These are phyloP conservation scores for Cladophialophora yegresii DNA, from an alignment of 2,329 filamentous ascomycete genomes.

Conservation along the genomic window DNA sequence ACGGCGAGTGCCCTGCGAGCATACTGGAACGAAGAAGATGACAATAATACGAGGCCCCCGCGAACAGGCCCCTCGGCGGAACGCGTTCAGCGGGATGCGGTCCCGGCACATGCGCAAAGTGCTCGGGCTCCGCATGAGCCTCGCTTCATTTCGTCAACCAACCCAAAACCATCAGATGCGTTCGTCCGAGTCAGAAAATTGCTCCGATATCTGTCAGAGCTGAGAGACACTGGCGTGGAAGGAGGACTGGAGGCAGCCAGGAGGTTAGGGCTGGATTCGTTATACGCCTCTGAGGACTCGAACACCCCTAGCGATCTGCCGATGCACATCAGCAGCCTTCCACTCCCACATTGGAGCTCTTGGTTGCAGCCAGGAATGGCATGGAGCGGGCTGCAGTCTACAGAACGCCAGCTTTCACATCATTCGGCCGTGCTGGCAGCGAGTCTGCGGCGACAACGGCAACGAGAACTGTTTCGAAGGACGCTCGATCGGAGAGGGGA, in stretches of 20 bases:
- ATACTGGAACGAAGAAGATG: slow-evolving; percentile 25
- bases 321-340: slow-evolving; percentile 34
- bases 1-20: slow-evolving; percentile 28
- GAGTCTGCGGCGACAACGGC: slow-evolving; percentile 21
- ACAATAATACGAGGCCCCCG: not conserved
- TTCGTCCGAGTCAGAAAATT: slow-evolving; percentile 55
- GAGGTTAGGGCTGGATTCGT: slow-evolving; percentile 27
- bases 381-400: slow-evolving; percentile 64
- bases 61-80: not conserved
- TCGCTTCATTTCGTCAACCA: slow-evolving; percentile 1
- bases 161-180: slow-evolving; percentile 9
- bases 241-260: slow-evolving; percentile 28
- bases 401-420: slow-evolving; percentile 40
- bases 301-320: slow-evolving; percentile 31
- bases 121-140: not conserved
- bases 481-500: slow-evolving; percentile 19
- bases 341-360: slow-evolving; percentile 55
- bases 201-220: slow-evolving; percentile 62
- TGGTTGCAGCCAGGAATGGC: slow-evolving; percentile 64
- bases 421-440: slow-evolving; percentile 1
- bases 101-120: slow-evolving; percentile 4
- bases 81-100: not conserved
- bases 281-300: slow-evolving; percentile 29
- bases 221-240: slow-evolving; percentile 40
- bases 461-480: slow-evolving; percentile 22